Percentiles rank a stretch among this genome's conserved stretches.
Conservation (phyloP, 495 filamentous ascomycete species). For the Astrocystis sublimbata region DNA sequence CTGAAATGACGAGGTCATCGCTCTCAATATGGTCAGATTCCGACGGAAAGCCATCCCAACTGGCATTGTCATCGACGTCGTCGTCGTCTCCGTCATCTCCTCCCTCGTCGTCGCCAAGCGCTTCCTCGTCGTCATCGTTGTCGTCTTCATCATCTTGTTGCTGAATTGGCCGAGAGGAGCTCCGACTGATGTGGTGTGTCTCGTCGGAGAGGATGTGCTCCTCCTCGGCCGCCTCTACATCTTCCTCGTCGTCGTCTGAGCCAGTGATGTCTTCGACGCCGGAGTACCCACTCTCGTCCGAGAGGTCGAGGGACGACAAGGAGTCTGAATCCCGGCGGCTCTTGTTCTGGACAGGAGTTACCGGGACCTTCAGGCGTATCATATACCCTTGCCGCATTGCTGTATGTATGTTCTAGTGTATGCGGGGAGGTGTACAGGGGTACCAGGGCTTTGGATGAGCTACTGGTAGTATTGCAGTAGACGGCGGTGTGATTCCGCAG, state of each 20-base stretch:
- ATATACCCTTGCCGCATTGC: slow-evolving; percentile 51
- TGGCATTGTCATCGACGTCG: slow-evolving; percentile 45
- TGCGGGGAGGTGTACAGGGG: slow-evolving; percentile 24
- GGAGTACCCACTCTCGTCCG: slow-evolving; percentile 69
- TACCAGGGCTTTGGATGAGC: slow-evolving; percentile 20
- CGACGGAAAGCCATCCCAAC: slow-evolving; percentile 60
- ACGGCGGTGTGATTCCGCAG: slow-evolving; percentile 40
- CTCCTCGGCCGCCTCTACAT: slow-evolving; percentile 72
- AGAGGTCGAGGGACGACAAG: slow-evolving; percentile 51
- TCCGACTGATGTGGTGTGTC: slow-evolving; percentile 32
- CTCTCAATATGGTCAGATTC: slow-evolving; percentile 47
- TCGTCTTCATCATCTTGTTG: slow-evolving; percentile 36
- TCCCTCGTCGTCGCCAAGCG: slow-evolving; percentile 40
- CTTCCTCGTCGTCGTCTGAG: slow-evolving; percentile 72
- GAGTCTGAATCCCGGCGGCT: slow-evolving; percentile 43
- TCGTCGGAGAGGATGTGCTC: slow-evolving; percentile 59
- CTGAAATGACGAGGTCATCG: slow-evolving; percentile 49
- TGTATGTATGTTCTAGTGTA: slow-evolving; percentile 17
- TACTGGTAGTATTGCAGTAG: slow-evolving; percentile 29
- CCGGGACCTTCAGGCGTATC: slow-evolving; percentile 49
- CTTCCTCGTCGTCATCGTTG: slow-evolving; percentile 43
- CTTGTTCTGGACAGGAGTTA: slow-evolving; percentile 41
- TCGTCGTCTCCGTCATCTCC: slow-evolving; percentile 41
- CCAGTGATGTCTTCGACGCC: slow-evolving; percentile 78
- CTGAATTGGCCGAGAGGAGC: slow-evolving; percentile 44